A percentile compares a stretch with the other conserved stretches of the same genome.
Evolutionary conservation across 192 early-diverging fungal species (phyloP).

Genomic region (Rhizophagus prolifer): DNA sequence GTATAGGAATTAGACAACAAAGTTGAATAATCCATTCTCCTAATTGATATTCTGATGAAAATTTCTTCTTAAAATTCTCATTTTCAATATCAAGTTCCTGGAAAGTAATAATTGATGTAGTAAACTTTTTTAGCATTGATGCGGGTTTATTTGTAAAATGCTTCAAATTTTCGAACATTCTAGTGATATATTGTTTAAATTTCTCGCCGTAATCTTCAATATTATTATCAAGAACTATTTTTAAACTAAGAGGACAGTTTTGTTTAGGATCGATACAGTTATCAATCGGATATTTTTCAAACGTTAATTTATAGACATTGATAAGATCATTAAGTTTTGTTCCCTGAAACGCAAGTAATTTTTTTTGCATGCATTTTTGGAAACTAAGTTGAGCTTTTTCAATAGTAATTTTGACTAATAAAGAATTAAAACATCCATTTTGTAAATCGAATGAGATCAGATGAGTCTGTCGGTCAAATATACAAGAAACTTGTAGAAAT

Average conservation of each 20-base stretch:
- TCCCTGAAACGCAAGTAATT: not conserved
- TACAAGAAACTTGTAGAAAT: not conserved
- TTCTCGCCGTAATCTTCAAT: not conserved
- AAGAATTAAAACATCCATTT: not conserved
- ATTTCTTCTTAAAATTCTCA: not conserved
- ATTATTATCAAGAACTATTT: not conserved
- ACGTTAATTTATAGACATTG: not conserved
- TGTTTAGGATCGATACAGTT: not conserved
- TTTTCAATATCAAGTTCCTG: not conserved
- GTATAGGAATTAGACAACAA: not conserved
- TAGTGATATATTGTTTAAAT: constrained; percentile 1
- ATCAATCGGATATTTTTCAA: constrained; percentile 17
- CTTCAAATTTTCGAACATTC: not conserved
- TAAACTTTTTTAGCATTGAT: not conserved
- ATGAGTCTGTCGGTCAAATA: not conserved
- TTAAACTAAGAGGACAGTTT: not conserved
- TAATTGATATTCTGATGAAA: not conserved
- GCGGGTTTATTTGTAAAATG: constrained; percentile 4
- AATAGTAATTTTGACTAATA: not conserved
- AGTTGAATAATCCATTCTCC: constrained; percentile 22
- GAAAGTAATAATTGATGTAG: not conserved
- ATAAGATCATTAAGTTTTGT: not conserved
- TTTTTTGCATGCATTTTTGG: not conserved
- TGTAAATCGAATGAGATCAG: constrained; percentile 7
- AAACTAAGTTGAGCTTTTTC: constrained; percentile 13